A percentile compares a stretch with the other conserved stretches of the same genome.
Conservation (phyloP, 176 grass and related monocot genomes). For the Urochloa ruziziensis region DNA sequence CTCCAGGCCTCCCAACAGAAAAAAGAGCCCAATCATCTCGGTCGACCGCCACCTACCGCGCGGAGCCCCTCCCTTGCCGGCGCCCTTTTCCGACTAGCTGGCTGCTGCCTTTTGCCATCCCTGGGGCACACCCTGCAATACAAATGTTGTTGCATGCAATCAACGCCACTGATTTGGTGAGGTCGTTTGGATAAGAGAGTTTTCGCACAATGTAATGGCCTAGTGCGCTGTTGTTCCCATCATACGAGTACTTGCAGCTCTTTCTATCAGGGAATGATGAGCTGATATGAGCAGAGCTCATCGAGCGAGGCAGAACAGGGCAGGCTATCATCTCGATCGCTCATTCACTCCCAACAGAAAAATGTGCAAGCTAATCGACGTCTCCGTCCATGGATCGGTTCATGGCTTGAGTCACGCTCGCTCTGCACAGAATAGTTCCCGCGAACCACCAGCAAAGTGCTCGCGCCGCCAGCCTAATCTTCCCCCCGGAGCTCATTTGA, state of each 20-base stretch:
- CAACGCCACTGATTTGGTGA: neutral
- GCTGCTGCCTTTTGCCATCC: neutral
- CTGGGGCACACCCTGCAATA: neutral
- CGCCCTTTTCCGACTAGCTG: neutral
- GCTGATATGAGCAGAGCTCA: neutral
- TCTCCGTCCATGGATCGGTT: neutral
- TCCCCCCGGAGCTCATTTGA: neutral
- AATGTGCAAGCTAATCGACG: no score
- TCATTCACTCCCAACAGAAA: neutral
- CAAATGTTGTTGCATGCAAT: neutral
- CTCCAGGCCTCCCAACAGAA: neutral
- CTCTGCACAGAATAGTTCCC: neutral
- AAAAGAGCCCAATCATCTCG: neutral
- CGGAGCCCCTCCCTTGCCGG: neutral
- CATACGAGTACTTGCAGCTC: neutral
- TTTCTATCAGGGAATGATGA: neutral
- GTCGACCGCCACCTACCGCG: slow-evolving; percentile 17
- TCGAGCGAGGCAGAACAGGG: neutral
- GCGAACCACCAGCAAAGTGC: neutral
- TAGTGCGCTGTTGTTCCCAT: neutral
- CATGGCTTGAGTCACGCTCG: neutral
- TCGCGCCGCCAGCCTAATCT: neutral
- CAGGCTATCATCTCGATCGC: neutral
- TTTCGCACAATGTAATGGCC: neutral
- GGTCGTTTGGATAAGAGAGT: neutral